Evolutionary conservation across 2,329 filamentous ascomycete species (phyloP).

Genomic region (Malbranchea cinnamomea): DNA sequence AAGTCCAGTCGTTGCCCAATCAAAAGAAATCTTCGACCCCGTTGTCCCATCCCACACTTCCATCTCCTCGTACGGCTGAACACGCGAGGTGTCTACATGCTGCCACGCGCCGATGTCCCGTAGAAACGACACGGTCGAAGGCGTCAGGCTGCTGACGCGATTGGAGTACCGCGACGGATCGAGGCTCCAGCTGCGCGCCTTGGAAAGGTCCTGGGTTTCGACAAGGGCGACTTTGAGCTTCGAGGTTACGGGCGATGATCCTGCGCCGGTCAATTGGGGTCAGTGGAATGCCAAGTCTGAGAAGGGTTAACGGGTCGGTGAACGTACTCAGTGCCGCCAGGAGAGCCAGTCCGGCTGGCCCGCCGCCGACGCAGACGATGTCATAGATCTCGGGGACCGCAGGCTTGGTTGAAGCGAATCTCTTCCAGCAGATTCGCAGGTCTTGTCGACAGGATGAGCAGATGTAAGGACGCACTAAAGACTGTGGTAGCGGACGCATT

Average conservation of each 20-base stretch:
- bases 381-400: slow-evolving; percentile 63
- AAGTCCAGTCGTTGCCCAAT: slow-evolving; percentile 39
- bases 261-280: slow-evolving; percentile 30
- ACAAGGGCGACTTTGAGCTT: slow-evolving; percentile 73
- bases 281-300: slow-evolving; percentile 2
- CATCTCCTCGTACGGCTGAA: slow-evolving; percentile 90
- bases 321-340: slow-evolving; percentile 57
- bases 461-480: slow-evolving; percentile 23
- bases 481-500: slow-evolving; percentile 22
- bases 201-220: slow-evolving; percentile 72
- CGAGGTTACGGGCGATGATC: slow-evolving; percentile 58
- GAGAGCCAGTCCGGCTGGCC: slow-evolving; percentile 75
- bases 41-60: slow-evolving; percentile 95
- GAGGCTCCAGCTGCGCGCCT: slow-evolving; percentile 51
- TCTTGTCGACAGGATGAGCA: slow-evolving; percentile 25
- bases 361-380: slow-evolving; percentile 81
- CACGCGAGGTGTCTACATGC: slow-evolving; percentile 54
- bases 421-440: slow-evolving; percentile 14
- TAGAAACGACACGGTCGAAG: slow-evolving; percentile 70
- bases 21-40: slow-evolving; percentile 76
- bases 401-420: slow-evolving; percentile 21
- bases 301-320: background rate
- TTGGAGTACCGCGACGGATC: slow-evolving; percentile 66
- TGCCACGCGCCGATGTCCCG: slow-evolving; percentile 73
- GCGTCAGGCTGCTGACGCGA: slow-evolving; percentile 87